A percentile compares a stretch with the other conserved stretches of the same genome.
These are phyloP conservation scores for Magnusiomyces starmeri DNA, from an alignment of 1,139 yeast species.

Conservation along the genomic window DNA sequence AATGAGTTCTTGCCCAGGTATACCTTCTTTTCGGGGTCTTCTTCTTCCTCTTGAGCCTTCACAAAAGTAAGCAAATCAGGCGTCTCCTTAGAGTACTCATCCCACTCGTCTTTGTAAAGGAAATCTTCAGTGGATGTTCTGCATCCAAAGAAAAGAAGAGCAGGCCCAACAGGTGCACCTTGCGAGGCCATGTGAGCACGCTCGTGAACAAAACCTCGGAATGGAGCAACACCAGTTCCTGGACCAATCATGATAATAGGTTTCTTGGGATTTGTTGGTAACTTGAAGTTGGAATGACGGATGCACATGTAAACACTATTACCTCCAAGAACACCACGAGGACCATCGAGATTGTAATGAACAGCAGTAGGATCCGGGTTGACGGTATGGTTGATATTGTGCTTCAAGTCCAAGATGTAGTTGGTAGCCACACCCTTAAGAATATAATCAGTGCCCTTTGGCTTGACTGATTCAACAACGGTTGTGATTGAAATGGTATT, in stretches of 20 bases:
- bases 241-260: constrained; percentile 95
- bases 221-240: constrained; percentile 81
- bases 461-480: constrained; percentile 70
- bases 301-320: constrained; percentile 72
- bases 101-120: constrained; percentile 82
- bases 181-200: constrained; percentile 52
- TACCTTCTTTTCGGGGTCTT: constrained; percentile 12
- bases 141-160: constrained; percentile 79
- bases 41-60: constrained; percentile 36
- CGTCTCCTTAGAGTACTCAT: constrained; percentile 33
- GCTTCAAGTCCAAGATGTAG: constrained; percentile 65
- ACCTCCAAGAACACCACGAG: constrained; percentile 42
- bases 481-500: constrained; percentile 70
- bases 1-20: constrained; percentile 21
- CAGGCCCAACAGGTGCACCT: constrained; percentile 60
- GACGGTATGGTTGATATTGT: constrained; percentile 47
- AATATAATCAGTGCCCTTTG: constrained; percentile 37
- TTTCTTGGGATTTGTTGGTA: constrained; percentile 77
- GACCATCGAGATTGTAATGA: constrained; percentile 71
- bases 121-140: constrained; percentile 69
- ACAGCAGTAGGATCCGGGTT: constrained; percentile 37
- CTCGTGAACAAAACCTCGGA: constrained; percentile 88
- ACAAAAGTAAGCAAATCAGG: constrained; percentile 51
- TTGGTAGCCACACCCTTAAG: constrained; percentile 90
- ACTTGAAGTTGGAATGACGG: constrained; percentile 88